Evolutionary conservation across 2,329 filamentous ascomycete genomes (phyloP), one percentile per base, ranked within the genome.

Genomic region (Aspergillus quadricinctus): DNA sequence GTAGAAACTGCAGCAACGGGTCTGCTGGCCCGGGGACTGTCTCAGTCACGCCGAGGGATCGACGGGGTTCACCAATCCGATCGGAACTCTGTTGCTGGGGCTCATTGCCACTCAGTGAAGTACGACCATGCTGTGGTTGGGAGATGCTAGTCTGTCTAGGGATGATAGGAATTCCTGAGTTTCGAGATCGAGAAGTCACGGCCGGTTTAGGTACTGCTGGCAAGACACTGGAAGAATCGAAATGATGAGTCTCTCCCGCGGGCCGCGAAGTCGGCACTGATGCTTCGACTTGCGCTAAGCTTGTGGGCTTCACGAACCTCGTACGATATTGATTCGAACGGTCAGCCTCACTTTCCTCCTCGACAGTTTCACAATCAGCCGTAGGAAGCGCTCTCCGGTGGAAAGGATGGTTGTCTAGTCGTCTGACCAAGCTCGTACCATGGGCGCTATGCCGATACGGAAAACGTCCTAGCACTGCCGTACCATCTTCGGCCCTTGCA

Each of bases 381-480:
- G 60, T 19, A 19, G 70, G 63, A 11, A 73, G 59, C 28, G 59
- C 61, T 46, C 55, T 59, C n/a, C 61, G 65, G 54, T 74, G 69
- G 50, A 74, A 75, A 2, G 71, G 71, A 53, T 75, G 73, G 8
- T 69, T 66, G 1, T 69, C 60, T 29, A 74, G 50, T 29, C 62
- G 57, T 35, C 67, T 66, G 37, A 62, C 65, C 48, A 63, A 53
- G 50, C 57, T 71, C 64, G 71, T 64, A 10, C 74, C 74, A 64
- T 78, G 75, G 0, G 71, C 74, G 58, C 76, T 78, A 40, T 72
- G 67, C 49, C 76, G 66, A 50, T 67, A 62, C 1, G 71, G 72
- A 35, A 77, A 77, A 29, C 72, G 67, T 23, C 75, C 76, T 52
- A 73, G 67, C 25, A 78, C 67, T 25, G 66, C 59, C 10, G 75